These are phyloP conservation scores for Diplodia mutila DNA, from an alignment of 2,329 filamentous ascomycete species.

Conservation along the genomic window DNA sequence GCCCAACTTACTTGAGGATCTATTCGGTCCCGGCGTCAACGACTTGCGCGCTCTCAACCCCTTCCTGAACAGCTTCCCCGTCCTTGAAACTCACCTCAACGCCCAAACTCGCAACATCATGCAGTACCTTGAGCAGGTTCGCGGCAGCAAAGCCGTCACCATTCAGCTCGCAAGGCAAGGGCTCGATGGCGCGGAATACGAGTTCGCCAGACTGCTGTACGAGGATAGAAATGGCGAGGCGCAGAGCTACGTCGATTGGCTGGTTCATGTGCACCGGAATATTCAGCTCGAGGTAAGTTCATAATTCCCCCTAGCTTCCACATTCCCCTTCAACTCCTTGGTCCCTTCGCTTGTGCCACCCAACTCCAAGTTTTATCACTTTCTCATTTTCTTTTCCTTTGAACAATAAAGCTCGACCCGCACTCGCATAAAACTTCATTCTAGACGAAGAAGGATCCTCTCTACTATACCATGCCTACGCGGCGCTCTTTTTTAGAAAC, in stretches of 20 bases:
- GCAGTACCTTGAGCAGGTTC: constrained; percentile 77
- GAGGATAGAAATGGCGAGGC: constrained; percentile 98
- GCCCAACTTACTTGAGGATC: constrained; percentile 84
- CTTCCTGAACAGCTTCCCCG: constrained; percentile 76
- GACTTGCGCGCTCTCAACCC: constrained; percentile 78
- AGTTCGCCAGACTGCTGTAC: constrained; percentile 87
- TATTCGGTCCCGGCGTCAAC: constrained; percentile 78
- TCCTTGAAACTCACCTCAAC: constrained; percentile 89
- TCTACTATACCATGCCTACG: background rate
- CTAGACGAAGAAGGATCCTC: background rate
- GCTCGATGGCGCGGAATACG: constrained; percentile 91
- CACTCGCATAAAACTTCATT: constrained; percentile 17
- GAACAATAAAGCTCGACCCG: constrained; percentile 10
- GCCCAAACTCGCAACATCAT: constrained; percentile 93
- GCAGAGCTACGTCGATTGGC: constrained; percentile 97
- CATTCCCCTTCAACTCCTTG: too few species aligned
- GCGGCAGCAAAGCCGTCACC: constrained; percentile 85
- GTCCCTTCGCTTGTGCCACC: background rate
- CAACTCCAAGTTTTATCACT: constrained; percentile 1
- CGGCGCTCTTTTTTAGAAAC: background rate
- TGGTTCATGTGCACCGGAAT: constrained; percentile 90
- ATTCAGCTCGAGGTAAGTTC: constrained; percentile 76
- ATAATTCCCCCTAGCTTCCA: background rate
- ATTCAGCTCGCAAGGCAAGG: constrained; percentile 91
- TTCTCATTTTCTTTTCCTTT: background rate